Conservation (phyloP, 2,329 filamentous ascomycete genomes). For the Fusarium tanahbumbuense region DNA sequence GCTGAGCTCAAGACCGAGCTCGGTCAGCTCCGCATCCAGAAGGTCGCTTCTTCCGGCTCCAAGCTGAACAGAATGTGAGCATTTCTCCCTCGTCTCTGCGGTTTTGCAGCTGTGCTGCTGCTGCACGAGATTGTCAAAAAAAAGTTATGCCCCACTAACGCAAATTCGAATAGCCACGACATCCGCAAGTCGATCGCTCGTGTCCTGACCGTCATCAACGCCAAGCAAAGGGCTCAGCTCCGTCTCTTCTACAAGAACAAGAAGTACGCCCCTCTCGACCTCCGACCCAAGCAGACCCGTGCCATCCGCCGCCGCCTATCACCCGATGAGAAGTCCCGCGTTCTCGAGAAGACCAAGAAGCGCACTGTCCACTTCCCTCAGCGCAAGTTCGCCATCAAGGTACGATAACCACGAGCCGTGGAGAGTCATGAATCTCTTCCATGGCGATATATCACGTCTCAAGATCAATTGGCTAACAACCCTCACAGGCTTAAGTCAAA, state of each 20-base stretch:
- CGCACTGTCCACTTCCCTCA: constrained; percentile 94
- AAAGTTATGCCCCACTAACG: constrained; percentile 33
- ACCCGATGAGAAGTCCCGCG: constrained; percentile 85
- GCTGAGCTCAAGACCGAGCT: constrained; percentile 96
- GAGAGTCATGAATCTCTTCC: neutral
- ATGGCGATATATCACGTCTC: neutral
- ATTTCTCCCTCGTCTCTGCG: constrained; percentile 3
- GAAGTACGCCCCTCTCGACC: constrained; percentile 99
- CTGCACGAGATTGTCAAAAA: constrained; percentile 7
- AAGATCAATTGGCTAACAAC: constrained; percentile 31
- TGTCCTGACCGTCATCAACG: constrained; percentile 99
- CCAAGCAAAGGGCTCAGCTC: constrained; percentile 98
- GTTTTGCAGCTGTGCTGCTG: neutral
- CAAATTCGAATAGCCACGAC: constrained; percentile 78
- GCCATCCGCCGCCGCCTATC: constrained; percentile 96
- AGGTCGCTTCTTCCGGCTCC: constrained; percentile 93
- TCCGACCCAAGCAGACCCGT: constrained; percentile 97
- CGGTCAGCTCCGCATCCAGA: constrained; percentile 95
- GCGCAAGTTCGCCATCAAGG: constrained; percentile 99
- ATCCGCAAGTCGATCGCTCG: constrained; percentile 99
- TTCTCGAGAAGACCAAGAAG: constrained; percentile 97
- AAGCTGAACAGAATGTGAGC: constrained; percentile 98
- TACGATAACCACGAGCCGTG: constrained; percentile 53
- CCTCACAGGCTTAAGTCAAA: constrained; percentile 46
- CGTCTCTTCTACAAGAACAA: constrained; percentile 99